Percentiles rank a stretch among this genome's conserved stretches.
phyloP scores from a whole-genome alignment of 305 asterid genomes.

The Nicotiana rustica region DNA sequence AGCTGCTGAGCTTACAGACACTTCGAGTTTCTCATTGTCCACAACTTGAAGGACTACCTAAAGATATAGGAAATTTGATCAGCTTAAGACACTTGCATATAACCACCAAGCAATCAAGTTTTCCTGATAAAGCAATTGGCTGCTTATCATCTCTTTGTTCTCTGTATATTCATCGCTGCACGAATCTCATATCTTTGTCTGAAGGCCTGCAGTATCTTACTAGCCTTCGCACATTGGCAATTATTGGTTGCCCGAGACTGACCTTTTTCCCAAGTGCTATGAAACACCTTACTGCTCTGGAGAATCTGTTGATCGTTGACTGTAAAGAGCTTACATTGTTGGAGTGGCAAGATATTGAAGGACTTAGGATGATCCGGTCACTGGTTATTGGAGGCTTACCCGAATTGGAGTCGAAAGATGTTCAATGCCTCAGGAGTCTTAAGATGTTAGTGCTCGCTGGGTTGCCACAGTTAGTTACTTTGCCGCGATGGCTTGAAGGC shows the following conservation, averaged over 20 bases:
- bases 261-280: conserved; percentile 31
- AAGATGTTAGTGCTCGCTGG: not conserved
- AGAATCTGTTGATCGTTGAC: not conserved
- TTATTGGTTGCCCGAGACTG: conserved; percentile 22
- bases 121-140: conserved; percentile 29
- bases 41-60: not conserved
- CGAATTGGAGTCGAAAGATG: conserved; percentile 18
- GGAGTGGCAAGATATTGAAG: conserved; percentile 38
- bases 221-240: conserved; percentile 22
- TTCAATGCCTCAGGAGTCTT: conserved; percentile 26
- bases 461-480: not conserved
- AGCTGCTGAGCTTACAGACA: not conserved
- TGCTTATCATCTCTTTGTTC: conserved; percentile 28
- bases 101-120: conserved; percentile 16
- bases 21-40: conserved; percentile 3
- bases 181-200: conserved; percentile 23
- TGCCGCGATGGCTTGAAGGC: conserved; percentile 33
- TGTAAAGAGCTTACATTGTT: conserved; percentile 30
- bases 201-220: conserved; percentile 23
- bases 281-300: conserved; percentile 27
- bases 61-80: conserved; percentile 3
- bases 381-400: conserved; percentile 31
- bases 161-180: conserved; percentile 5
- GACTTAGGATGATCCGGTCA: conserved; percentile 29
- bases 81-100: conserved; percentile 20